phyloP scores from a whole-genome alignment of 1,284 basidiomycete genomes.

The Trichosporon faecale region DNA sequence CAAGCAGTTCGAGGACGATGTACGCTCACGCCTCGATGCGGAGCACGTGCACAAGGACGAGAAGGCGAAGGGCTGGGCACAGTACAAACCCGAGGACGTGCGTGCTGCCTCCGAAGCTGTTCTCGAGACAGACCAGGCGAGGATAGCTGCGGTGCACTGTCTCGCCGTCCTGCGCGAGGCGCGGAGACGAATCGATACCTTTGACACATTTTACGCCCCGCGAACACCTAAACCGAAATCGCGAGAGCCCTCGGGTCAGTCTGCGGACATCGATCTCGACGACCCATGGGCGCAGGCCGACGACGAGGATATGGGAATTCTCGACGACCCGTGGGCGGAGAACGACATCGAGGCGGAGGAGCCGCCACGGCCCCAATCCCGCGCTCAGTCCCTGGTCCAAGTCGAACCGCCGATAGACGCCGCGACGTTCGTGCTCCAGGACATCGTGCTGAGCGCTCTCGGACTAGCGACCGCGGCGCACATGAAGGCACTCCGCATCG shows the following conservation, averaged over 20 bases:
- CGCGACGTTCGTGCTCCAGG: conserved; percentile 62
- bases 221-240: not conserved
- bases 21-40: conserved; percentile 17
- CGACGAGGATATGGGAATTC: conserved; percentile 14
- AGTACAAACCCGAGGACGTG: not conserved
- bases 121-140: conserved; percentile 14
- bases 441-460: conserved; percentile 62
- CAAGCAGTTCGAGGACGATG: conserved; percentile 22
- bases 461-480: conserved; percentile 63
- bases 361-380: not conserved
- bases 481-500: conserved; percentile 59
- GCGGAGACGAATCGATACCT: conserved; percentile 23
- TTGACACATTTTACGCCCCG: conserved; percentile 19
- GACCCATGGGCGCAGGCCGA: conserved; percentile 70
- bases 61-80: conserved; percentile 7
- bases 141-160: conserved; percentile 11
- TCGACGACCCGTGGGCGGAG: conserved; percentile 39
- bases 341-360: not conserved
- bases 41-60: not conserved
- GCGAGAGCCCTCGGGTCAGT: not conserved
- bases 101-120: not conserved
- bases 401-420: conserved; percentile 33
- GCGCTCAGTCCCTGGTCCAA: not conserved
- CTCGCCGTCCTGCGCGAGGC: conserved; percentile 23
- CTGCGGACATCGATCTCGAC: conserved; percentile 53